A percentile compares a stretch with the other conserved stretches of the same genome.
Evolutionary conservation across 2,329 filamentous ascomycete genomes (phyloP).

Genomic region (Penicillium fuscoglaucum): DNA sequence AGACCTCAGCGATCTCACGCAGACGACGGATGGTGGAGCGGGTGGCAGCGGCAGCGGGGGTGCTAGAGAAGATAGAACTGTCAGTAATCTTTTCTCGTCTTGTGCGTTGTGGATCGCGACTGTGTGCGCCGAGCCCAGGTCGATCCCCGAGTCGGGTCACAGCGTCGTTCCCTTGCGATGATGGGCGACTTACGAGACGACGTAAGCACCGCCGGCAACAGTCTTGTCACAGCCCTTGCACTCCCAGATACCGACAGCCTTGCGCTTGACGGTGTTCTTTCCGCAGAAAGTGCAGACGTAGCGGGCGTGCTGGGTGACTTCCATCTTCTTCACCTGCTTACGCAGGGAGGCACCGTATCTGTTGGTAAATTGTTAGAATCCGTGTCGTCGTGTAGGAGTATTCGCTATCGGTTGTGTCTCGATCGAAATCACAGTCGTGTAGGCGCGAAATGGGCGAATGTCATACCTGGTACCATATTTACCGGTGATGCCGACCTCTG

Average conservation of each 20-base stretch:
- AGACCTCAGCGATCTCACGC: constrained; percentile 93
- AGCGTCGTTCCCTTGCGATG: neutral
- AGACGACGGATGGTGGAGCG: constrained; percentile 95
- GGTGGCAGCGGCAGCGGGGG: constrained; percentile 88
- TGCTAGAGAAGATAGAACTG: constrained; percentile 53
- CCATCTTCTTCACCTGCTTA: constrained; percentile 99
- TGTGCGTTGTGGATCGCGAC: neutral
- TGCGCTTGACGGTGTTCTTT: constrained; percentile 89
- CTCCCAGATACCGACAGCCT: constrained; percentile 93
- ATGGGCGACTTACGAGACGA: constrained; percentile 77
- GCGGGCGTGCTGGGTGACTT: constrained; percentile 97
- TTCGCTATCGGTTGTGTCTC: constrained; percentile 14
- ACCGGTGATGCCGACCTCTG: constrained; percentile 94
- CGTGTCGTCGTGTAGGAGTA: constrained; percentile 15
- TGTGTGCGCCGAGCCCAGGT: neutral
- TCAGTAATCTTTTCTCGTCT: constrained; percentile 2
- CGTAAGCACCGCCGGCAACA: constrained; percentile 90
- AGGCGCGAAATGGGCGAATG: constrained; percentile 29
- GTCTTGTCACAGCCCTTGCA: constrained; percentile 96
- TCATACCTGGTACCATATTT: constrained; percentile 96
- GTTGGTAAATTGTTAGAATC: constrained; percentile 27
- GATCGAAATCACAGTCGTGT: constrained; percentile 17
- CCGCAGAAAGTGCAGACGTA: constrained; percentile 99
- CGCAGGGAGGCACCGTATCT: constrained; percentile 99
- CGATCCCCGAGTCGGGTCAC: neutral